Evolutionary conservation across 495 filamentous ascomycete species (phyloP), one percentile per base, ranked within the genome.

Genomic region (Aspergillus asperescens): DNA sequence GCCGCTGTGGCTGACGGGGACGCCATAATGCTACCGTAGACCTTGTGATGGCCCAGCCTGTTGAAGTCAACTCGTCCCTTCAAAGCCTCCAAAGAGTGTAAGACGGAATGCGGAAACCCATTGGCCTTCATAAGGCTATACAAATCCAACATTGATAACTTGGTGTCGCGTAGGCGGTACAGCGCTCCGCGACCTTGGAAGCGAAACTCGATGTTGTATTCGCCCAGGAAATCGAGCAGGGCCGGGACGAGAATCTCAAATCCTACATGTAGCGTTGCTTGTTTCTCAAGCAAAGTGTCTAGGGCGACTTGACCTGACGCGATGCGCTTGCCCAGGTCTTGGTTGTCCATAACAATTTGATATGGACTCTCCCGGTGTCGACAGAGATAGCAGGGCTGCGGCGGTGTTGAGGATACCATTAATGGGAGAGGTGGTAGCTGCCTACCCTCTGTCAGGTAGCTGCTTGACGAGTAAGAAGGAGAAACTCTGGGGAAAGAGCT

Each of bases 31-130:
- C 63, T 62, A 6, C 75, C 76, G 44, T 61, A 59, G 16, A 66
- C 62, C 48, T 68, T 70, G 39, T 77, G 71, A n/a, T 77, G 71
- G 3, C 51, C 60, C 9, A 79, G 60, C 25, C 58, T 65, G 40
- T 75, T 61, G 48, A 79, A 76, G 34, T 74, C 64, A 9, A 77
- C 47, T 12, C 62, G 62, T 9, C 71, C 76, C 4, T 73, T 63
- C 37, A 77, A 74, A 3, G 74, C 69, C 42, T 79, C 76, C 4
- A 79, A 57, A 2, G 74, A 77, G 45, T 79, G 72, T n/a, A 74
- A 50, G 1, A 65, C 53, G 0, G 72, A 69, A n/a, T n/a, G n/a
- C n/a, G n/a, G n/a, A n/a, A n/a, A n/a, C 1, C 59, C 60, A 24
- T 60, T 61, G 9, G 58, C 25, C 8, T 54, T 47, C 42, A 70